These are phyloP conservation scores for Chlamydomonas applanata DNA, from an alignment of 139 green algal species.

Conservation along the genomic window DNA sequence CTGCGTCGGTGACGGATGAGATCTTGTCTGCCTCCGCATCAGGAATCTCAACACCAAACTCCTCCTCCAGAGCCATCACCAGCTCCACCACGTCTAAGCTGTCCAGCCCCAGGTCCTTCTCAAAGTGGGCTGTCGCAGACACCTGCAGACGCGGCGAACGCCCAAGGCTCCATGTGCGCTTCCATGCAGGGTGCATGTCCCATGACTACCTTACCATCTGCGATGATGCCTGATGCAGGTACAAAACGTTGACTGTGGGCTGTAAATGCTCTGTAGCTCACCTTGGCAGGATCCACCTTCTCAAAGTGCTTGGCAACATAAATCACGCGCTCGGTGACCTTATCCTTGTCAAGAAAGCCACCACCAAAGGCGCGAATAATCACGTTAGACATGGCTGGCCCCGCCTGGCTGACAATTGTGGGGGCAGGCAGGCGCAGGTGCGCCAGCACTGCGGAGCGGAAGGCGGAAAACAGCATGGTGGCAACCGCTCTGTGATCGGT, in stretches of 20 bases:
- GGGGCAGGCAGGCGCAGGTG: constrained; percentile 31
- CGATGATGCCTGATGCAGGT: neutral
- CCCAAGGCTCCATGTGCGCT: neutral
- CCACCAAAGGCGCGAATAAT: constrained; percentile 46
- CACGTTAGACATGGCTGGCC: constrained; percentile 26
- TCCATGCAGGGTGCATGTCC: neutral
- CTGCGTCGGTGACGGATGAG: constrained; percentile 77
- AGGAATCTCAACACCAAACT: constrained; percentile 98
- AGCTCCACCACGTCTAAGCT: constrained; percentile 97
- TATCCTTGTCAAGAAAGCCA: constrained; percentile 87
- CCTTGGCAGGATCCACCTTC: constrained; percentile 95
- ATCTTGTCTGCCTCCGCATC: constrained; percentile 99
- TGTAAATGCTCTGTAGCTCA: constrained; percentile 27
- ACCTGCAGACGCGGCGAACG: constrained; percentile 57
- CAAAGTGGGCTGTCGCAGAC: constrained; percentile 71
- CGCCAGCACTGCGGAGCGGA: constrained; percentile 32
- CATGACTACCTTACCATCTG: neutral
- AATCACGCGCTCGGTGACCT: constrained; percentile 91
- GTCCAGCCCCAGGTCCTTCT: constrained; percentile 96
- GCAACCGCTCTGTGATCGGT: neutral
- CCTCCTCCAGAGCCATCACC: constrained; percentile 99
- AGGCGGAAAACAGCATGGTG: neutral
- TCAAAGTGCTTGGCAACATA: constrained; percentile 97
- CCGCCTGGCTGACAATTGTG: neutral
- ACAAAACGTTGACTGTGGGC: too few species aligned